These are phyloP conservation scores for Dittrichia graveolens DNA, from an alignment of 129 eudicot species.

Conservation along the genomic window DNA sequence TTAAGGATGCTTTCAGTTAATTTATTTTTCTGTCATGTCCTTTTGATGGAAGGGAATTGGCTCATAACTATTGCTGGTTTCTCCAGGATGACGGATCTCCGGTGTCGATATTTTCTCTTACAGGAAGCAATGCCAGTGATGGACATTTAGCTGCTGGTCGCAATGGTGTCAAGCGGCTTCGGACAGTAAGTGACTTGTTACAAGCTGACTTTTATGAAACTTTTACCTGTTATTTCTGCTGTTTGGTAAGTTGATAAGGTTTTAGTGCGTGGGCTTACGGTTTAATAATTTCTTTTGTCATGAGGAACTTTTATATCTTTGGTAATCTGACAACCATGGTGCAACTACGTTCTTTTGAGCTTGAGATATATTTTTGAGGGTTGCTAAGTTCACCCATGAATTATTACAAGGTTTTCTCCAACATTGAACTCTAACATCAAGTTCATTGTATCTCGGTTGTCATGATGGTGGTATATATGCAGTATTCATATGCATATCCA, in stretches of 20 bases:
- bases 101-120: conserved; percentile 89
- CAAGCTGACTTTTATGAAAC: conserved; percentile 6
- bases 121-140: conserved; percentile 84
- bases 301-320: neutral
- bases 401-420: neutral
- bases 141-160: conserved; percentile 98
- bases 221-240: conserved; percentile 2
- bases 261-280: neutral
- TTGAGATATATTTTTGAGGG: conserved; percentile 7
- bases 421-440: conserved; percentile 8
- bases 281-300: neutral
- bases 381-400: neutral
- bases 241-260: conserved; percentile 2
- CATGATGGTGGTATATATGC: conserved; percentile 8
- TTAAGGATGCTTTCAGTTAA: neutral
- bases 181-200: conserved; percentile 59
- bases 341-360: neutral
- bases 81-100: conserved; percentile 90
- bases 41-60: conserved; percentile 17
- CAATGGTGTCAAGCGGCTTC: conserved; percentile 95
- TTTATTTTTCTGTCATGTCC: neutral
- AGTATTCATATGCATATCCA: conserved; percentile 18
- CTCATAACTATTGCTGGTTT: conserved; percentile 8
- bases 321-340: conserved; percentile 11
- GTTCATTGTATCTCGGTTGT: conserved; percentile 5